These are phyloP conservation scores for Hypoxylon sp. DNA, from an alignment of 2,329 filamentous ascomycete species.

Conservation along the genomic window DNA sequence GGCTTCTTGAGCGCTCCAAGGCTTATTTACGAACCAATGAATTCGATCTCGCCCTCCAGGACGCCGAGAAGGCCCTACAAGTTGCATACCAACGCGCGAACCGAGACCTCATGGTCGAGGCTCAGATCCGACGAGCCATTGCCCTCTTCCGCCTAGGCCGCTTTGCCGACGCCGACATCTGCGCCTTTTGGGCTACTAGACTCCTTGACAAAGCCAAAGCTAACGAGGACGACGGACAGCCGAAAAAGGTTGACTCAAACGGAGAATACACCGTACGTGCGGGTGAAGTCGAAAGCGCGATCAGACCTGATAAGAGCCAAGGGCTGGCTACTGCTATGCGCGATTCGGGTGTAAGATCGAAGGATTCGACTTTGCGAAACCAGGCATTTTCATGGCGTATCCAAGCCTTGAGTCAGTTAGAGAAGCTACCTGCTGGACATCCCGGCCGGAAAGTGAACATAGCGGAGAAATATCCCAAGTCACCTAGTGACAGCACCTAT, in stretches of 20 bases:
- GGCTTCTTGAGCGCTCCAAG: slow-evolving; percentile 86
- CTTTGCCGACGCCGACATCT: slow-evolving; percentile 81
- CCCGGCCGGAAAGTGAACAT: slow-evolving; percentile 63
- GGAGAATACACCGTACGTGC: slow-evolving; percentile 64
- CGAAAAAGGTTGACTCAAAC: slow-evolving; percentile 58
- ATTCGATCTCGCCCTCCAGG: slow-evolving; percentile 75
- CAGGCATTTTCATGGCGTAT: slow-evolving; percentile 63
- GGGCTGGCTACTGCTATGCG: slow-evolving; percentile 48
- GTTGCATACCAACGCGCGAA: slow-evolving; percentile 77
- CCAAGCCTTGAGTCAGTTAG: slow-evolving; percentile 63
- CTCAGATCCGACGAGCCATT: slow-evolving; percentile 84
- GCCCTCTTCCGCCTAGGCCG: slow-evolving; percentile 78
- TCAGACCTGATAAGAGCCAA: slow-evolving; percentile 37
- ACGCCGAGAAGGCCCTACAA: slow-evolving; percentile 76
- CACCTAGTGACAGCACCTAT: slow-evolving; percentile 23
- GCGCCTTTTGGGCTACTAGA: slow-evolving; percentile 72
- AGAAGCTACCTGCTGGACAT: slow-evolving; percentile 61
- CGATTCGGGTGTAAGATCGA: slow-evolving; percentile 33
- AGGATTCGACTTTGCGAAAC: slow-evolving; percentile 53
- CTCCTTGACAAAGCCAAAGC: slow-evolving; percentile 58
- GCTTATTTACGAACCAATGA: slow-evolving; percentile 78
- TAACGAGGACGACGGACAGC: slow-evolving; percentile 57
- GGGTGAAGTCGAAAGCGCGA: slow-evolving; percentile 52
- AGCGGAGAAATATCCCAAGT: slow-evolving; percentile 53
- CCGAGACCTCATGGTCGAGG: slow-evolving; percentile 82